Base-by-base conservation (phyloP, 192 early-diverging fungal species). In the Mortierella antarctica region DNA sequence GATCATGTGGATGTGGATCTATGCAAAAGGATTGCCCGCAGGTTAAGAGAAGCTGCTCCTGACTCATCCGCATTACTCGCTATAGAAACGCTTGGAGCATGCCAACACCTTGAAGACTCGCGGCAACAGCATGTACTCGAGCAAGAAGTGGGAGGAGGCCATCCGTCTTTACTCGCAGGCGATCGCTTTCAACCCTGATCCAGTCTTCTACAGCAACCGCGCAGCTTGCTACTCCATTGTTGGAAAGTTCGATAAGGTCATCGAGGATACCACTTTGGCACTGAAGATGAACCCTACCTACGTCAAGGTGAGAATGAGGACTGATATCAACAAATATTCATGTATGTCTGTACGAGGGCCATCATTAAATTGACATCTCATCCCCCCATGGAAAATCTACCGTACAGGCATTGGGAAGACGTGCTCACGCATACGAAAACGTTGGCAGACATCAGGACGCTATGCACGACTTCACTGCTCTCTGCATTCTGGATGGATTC, bases 401-500 rank as follows among this genome's bases (percentile, higher is more conserved):
- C 12, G 21, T n/a, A 31, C 57, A 73, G 72, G 77, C 77, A 57
- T 31, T 81, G 81, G 80, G 90, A 79, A 84, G 89, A 69, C 86
- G 90, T 71, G 89, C 87, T 14, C 83, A 84, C 42, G 90, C 88
- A n/a, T 89, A 83, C 55, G 89, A 88, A 70, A 83, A 83, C 66
- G 83, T 83, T 21, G 81, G 77, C 21, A 78, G 82, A 23, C 76
- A 82, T 56, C 83, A 84, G 45, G 86, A 89, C 46, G 81, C 87
- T 65, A 83, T 89, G 60, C 86, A 89, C 73, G 95, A 98, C 79
- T 97, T 92, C 65, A 97, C 95, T 7, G 93, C 92, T 0, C 90
- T 95, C 11, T 98, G 96, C 80, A 96, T 98, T 71, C 86, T 99
- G 11, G 97, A 97, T 59, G 93, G 94, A 50, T 99, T 98, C 87